Evolutionary conservation across 176 grass and related monocot genomes (phyloP), one percentile per base, ranked within the genome.

Genomic region (Rhynchospora pubera): DNA sequence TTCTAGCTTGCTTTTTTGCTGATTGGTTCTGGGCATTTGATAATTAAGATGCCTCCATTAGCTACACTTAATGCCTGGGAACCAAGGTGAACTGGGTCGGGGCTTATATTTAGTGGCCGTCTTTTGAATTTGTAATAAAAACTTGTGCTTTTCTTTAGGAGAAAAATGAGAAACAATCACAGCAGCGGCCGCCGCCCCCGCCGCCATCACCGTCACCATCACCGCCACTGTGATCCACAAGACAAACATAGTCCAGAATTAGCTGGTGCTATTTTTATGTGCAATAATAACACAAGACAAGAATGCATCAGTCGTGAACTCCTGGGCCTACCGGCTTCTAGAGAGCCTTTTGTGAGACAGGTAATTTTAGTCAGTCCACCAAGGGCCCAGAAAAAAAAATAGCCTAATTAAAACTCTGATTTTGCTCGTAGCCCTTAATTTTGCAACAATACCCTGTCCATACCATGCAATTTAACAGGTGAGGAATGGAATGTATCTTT

Each of bases 261-360:
- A 84, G 84, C 47, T 8, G 91, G 91, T 7, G 91, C 89, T 15
- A 91, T 93, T 57, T 93, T 93, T 89, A 91, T 93, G 77, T 91
- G 84, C 72, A 93, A 93, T 84, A 87, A 65, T 9, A 0, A 57
- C 23, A 89, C 91, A 7, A 87, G 89, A 83, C 71, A 81, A 1
- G 63, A 77, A 44, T 93, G 86, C 74, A 91, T 93, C 59, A 47
- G 52, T 16, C 1, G 24, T 7, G 55, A 47, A 8, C 34, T 91
- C 3, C 89, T 91, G 4, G 89, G 84, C 2, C 86, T 91, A 0
- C 89, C 86, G 0, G 45, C 79, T 9, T 83, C 79, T 62, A 88
- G 80, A 22, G 43, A 73, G n/a, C 58, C 5, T 65, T 91, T 93
- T 50, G 84, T 93, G 58, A 57, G 70, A 39, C 76, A 58, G 60